Evolutionary conservation across 257 asterid species (phyloP).

Genomic region (Solanum lycopersicoides): DNA sequence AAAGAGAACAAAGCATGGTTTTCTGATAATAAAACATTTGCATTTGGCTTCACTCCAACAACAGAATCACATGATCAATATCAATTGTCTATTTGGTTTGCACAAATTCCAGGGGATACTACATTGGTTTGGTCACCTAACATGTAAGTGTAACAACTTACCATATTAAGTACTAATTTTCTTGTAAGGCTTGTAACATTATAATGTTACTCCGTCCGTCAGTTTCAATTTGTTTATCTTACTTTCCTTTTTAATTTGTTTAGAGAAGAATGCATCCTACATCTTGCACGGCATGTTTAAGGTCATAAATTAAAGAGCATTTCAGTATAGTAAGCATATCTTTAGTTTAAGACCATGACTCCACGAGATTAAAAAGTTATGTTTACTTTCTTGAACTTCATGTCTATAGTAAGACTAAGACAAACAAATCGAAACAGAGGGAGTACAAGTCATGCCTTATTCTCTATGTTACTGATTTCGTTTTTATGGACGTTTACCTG

Average conservation of each 20-base stretch:
- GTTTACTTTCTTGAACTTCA: background rate
- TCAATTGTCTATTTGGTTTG: conserved; percentile 71
- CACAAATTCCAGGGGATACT: conserved; percentile 62
- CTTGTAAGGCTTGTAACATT: background rate
- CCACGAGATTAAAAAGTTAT: background rate
- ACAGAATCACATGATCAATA: conserved; percentile 24
- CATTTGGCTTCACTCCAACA: conserved; percentile 53
- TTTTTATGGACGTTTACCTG: background rate
- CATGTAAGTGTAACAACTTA: conserved; percentile 34
- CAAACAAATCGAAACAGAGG: background rate
- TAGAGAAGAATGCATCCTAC: background rate
- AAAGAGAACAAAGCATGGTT: conserved; percentile 55
- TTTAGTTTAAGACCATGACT: background rate
- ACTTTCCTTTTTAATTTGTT: background rate
- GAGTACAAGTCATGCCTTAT: background rate
- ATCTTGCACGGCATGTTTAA: background rate
- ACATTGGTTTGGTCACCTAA: conserved; percentile 72
- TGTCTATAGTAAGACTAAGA: background rate
- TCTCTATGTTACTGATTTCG: background rate
- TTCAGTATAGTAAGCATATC: background rate
- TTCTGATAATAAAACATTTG: conserved; percentile 71
- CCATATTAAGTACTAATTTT: background rate
- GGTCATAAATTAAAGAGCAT: background rate
- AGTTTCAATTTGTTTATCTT: background rate
- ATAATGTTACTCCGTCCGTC: no score